phyloP scores from a whole-genome alignment of 768 basidiomycete genomes.

The Suillus lakei region DNA sequence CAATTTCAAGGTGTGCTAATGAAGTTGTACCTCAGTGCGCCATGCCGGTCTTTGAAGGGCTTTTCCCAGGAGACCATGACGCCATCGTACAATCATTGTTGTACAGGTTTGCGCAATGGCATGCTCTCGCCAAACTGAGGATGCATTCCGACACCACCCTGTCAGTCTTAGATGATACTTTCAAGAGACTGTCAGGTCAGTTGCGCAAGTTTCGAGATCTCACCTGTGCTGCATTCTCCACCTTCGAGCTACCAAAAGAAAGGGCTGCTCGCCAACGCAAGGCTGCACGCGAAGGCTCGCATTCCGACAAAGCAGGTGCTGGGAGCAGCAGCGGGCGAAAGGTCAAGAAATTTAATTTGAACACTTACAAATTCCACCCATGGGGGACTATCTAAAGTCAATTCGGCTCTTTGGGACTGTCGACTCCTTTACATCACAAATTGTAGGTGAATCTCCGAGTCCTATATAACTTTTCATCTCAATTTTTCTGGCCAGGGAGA shows the following conservation, averaged over 20 bases:
- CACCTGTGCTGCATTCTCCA: slow-evolving; percentile 31
- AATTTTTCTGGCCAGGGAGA: background rate
- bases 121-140: slow-evolving; percentile 29
- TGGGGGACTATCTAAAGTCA: slow-evolving; percentile 25
- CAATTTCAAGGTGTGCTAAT: no score
- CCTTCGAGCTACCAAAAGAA: slow-evolving; percentile 44
- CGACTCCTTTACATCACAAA: slow-evolving; percentile 27
- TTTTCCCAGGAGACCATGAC: no score
- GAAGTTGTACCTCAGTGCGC: no score
- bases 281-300: background rate
- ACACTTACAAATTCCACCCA: slow-evolving; percentile 35
- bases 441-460: slow-evolving; percentile 19
- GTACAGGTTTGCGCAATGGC: slow-evolving; percentile 5
- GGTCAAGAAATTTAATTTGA: slow-evolving; percentile 25
- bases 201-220: slow-evolving; percentile 37
- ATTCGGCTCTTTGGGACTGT: slow-evolving; percentile 28
- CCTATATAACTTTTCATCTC: no score
- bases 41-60: no score
- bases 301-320: background rate
- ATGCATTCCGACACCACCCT: slow-evolving; percentile 30
- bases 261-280: slow-evolving; percentile 31
- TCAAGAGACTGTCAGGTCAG: slow-evolving; percentile 19
- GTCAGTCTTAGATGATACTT: background rate
- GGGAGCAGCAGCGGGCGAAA: slow-evolving; percentile 5
- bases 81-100: no score